A percentile compares a stretch with the other conserved stretches of the same genome.
These are phyloP conservation scores for Hypoxylon sp. DNA, from an alignment of 2,329 filamentous ascomycete genomes.

Conservation along the genomic window DNA sequence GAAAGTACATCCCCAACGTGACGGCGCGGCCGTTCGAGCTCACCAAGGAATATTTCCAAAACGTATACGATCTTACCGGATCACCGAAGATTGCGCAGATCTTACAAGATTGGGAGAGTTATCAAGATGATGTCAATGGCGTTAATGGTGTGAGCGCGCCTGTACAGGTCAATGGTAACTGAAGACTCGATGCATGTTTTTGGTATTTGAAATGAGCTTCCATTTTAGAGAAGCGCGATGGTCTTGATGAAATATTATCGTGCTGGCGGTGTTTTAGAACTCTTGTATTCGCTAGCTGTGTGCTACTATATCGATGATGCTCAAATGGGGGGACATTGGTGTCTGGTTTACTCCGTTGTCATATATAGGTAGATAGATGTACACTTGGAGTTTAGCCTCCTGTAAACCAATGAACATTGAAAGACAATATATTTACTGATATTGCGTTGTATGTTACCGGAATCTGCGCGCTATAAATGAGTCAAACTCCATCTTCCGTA, in stretches of 20 bases:
- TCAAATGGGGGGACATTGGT: conserved; percentile 11
- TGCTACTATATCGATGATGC: conserved; percentile 25
- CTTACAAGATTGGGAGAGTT: conserved; percentile 88
- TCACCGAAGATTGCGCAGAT: conserved; percentile 81
- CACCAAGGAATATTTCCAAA: conserved; percentile 99
- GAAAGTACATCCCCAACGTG: conserved; percentile 99
- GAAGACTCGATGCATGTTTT: background rate
- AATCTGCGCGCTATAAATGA: background rate
- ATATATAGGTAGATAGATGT: conserved; percentile 21
- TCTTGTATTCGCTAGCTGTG: conserved; percentile 33
- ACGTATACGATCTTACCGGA: conserved; percentile 95
- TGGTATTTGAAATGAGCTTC: background rate
- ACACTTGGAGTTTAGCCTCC: conserved; percentile 20
- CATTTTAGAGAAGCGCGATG: background rate
- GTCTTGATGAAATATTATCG: conserved; percentile 1
- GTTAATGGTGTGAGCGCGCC: conserved; percentile 52
- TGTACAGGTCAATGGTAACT: conserved; percentile 46
- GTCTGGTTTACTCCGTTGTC: conserved; percentile 11
- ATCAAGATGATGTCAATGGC: conserved; percentile 65
- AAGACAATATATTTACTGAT: background rate
- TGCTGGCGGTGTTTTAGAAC: conserved; percentile 7
- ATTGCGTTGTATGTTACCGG: no score
- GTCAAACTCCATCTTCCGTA: no score
- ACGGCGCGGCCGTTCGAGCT: conserved; percentile 95
- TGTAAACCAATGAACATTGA: conserved; percentile 14